Evolutionary conservation across 257 asterid species (phyloP), one percentile per base, ranked within the genome.

Genomic region (Coffea eugenioides): DNA sequence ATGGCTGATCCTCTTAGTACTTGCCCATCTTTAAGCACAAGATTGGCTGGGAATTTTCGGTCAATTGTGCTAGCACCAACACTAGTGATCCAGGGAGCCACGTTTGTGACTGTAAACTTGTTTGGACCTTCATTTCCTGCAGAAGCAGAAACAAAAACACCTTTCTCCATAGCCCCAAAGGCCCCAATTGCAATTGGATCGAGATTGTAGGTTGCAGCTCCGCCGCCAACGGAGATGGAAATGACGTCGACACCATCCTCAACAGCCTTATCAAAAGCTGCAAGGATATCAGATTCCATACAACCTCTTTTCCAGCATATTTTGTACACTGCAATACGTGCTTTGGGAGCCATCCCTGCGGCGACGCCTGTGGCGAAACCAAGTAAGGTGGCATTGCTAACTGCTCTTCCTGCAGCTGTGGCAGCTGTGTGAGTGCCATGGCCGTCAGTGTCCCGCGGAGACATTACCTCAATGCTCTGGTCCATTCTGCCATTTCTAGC

Each of bases 361-460:
- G 98, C 97, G 0, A 91, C 88, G 6, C 97, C 98, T 5, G 52
- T 21, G 0, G 96, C 98, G 9, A 87, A 89, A 0, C 97, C 97
- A 49, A 89, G 84, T 0, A 94, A 82, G 23, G 97, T 91, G 23
- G 97, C 98, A 74, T 94, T 89, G 0, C 36, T 80, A 0, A 94
- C 96, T 0, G 92, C 86, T 78, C 98, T 84, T 0, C 98, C 97
- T 15, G 97, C 97, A 6, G 93, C 97, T 13, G 97, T 94, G 3
- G 98, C 92, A 0, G 98, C 96, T 1, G 98, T 94, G 84, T 94
- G 98, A 0, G 97, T 94, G 21, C 98, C 98, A 14, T 94, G 98
- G 12, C 97, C 98, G 5, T 90, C 90, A 0, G 88, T 41, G 56
- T 94, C 97, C 56, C 97, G 83, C 0, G 98, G 85, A 0, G 98